Evolutionary conservation across 2,329 filamentous ascomycete species (phyloP).

Genomic region (Nigrospora oryzae): DNA sequence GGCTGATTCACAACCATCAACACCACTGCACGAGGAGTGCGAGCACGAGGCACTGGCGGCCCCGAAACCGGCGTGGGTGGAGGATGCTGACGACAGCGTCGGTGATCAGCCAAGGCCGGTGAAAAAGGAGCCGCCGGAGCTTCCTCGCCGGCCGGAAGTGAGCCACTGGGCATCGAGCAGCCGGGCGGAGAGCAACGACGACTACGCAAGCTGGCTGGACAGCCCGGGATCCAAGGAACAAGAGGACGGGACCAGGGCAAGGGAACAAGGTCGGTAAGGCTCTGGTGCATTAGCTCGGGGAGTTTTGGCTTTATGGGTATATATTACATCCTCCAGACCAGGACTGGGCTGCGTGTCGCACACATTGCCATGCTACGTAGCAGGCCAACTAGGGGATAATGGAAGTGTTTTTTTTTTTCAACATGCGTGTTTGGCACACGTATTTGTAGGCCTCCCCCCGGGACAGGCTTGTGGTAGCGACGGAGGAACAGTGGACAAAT

Average conservation of each 20-base stretch:
- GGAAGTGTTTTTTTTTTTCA: no score
- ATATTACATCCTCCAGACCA: background rate
- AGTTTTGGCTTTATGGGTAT: background rate
- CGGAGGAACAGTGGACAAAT: no score
- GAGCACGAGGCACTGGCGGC: conserved; percentile 5
- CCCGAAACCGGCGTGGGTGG: conserved; percentile 18
- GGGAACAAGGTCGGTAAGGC: background rate
- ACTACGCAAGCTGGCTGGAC: conserved; percentile 21
- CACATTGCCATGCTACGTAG: no score
- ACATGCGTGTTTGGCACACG: no score
- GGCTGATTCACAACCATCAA: conserved; percentile 19
- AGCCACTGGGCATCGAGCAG: background rate
- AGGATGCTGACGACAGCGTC: conserved; percentile 14
- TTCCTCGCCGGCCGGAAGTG: background rate
- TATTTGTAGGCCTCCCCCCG: no score
- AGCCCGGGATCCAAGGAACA: conserved; percentile 14
- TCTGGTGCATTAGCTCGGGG: background rate
- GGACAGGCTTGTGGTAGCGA: no score
- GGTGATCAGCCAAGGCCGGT: conserved; percentile 1
- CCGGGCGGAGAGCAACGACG: conserved; percentile 8
- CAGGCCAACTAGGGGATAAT: no score
- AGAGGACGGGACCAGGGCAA: conserved; percentile 1
- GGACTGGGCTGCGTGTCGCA: no score
- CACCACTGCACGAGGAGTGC: conserved; percentile 10
- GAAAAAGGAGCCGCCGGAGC: conserved; percentile 1